A percentile compares a stretch with the other conserved stretches of the same genome.
These are phyloP conservation scores for Colletotrichum shisoi DNA, from an alignment of 2,329 filamentous ascomycete genomes.

Conservation along the genomic window DNA sequence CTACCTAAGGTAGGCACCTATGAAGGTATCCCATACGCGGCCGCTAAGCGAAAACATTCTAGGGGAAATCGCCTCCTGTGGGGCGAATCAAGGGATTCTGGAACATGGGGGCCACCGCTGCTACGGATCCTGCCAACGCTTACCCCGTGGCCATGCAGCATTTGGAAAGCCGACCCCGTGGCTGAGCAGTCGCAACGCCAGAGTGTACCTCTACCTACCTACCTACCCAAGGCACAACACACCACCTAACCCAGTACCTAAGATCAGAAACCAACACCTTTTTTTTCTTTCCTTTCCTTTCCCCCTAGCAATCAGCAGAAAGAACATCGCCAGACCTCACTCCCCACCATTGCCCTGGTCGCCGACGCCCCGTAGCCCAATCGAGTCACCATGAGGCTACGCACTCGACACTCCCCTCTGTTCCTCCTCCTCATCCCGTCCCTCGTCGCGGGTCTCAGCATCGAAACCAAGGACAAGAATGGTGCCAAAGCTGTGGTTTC, in stretches of 20 bases:
- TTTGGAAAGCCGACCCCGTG: slow-evolving; percentile 25
- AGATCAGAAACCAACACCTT: slow-evolving; percentile 30
- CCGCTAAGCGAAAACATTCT: slow-evolving; percentile 16
- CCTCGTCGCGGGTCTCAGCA: slow-evolving; percentile 54
- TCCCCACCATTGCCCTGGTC: slow-evolving; percentile 8
- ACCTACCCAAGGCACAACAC: no score
- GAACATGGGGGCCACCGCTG: slow-evolving; percentile 27
- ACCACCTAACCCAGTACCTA: no score
- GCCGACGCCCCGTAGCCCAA: slow-evolving; percentile 23
- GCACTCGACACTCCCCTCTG: slow-evolving; percentile 61
- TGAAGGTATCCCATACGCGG: slow-evolving; percentile 19
- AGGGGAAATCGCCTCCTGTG: slow-evolving; percentile 28
- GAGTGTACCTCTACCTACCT: neutral
- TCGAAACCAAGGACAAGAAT: slow-evolving; percentile 43
- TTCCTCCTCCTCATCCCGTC: slow-evolving; percentile 68
- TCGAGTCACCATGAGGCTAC: slow-evolving; percentile 65
- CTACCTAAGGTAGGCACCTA: slow-evolving; percentile 5
- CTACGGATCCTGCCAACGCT: neutral
- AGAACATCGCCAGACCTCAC: slow-evolving; percentile 17
- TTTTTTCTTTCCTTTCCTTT: slow-evolving; percentile 25
- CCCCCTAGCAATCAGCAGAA: slow-evolving; percentile 13
- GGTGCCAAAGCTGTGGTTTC: slow-evolving; percentile 43
- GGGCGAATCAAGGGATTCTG: slow-evolving; percentile 21
- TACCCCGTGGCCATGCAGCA: slow-evolving; percentile 38
- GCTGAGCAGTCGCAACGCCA: slow-evolving; percentile 36